Evolutionary conservation across 176 grass and related monocot genomes (phyloP).

Genomic region (Eleusine indica): DNA sequence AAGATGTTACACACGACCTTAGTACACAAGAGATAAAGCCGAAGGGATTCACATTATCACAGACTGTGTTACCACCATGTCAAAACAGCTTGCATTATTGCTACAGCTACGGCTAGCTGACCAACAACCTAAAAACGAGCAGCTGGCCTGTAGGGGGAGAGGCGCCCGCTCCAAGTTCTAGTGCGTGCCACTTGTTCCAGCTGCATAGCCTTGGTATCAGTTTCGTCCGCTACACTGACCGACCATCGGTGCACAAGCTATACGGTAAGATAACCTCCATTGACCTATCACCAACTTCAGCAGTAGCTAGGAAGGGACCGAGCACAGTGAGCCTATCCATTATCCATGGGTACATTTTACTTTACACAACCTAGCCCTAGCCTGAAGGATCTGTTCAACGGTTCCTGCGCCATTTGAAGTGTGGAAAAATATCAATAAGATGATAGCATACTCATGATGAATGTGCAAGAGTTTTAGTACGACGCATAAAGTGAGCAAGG

Average conservation of each 20-base stretch:
- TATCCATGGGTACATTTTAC: not conserved
- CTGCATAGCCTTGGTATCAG: not conserved
- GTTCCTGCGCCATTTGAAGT: slow-evolving; percentile 26
- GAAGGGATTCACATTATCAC: not conserved
- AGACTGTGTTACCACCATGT: not conserved
- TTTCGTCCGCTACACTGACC: not conserved
- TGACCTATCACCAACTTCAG: not conserved
- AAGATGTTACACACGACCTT: not conserved
- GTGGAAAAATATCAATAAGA: not conserved
- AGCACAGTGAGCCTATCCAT: not conserved
- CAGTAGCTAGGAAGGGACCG: not conserved
- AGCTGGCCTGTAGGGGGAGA: not conserved
- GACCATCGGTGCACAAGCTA: not conserved
- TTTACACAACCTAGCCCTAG: not conserved
- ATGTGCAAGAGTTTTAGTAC: not conserved
- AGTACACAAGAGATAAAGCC: not conserved
- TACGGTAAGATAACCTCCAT: not conserved
- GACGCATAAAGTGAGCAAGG: not conserved
- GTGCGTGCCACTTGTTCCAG: not conserved
- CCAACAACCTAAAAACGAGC: slow-evolving; percentile 4
- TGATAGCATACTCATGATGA: not conserved
- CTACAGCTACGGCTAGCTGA: not conserved
- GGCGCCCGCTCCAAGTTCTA: not conserved
- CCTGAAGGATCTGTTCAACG: slow-evolving; percentile 14
- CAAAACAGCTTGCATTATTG: not conserved